Conservation (phyloP, 1,284 basidiomycete genomes). For the Papiliotrema nemorosa region DNA sequence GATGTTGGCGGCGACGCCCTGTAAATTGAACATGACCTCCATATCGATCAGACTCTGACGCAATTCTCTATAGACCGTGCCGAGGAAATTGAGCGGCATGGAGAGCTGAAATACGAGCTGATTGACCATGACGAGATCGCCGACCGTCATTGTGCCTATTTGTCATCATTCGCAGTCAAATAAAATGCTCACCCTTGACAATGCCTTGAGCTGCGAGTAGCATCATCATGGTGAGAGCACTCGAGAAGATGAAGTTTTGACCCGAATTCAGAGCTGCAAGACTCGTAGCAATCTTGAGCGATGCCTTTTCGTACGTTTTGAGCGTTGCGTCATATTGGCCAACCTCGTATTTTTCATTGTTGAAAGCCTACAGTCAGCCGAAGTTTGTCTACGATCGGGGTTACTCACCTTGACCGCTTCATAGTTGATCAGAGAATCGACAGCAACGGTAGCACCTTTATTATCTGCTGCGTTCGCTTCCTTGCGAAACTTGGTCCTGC, state of each 20-base stretch:
- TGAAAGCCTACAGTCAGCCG: slow-evolving; percentile 70
- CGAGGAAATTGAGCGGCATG: slow-evolving; percentile 92
- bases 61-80: slow-evolving; percentile 94
- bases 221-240: slow-evolving; percentile 91
- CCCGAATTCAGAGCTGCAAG: slow-evolving; percentile 92
- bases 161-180: neutral
- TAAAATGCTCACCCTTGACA: slow-evolving; percentile 63
- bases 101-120: slow-evolving; percentile 98
- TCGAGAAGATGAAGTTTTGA: slow-evolving; percentile 93
- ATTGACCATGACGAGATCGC: slow-evolving; percentile 97
- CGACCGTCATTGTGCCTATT: slow-evolving; percentile 92
- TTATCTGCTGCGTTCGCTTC: slow-evolving; percentile 96
- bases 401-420: slow-evolving; percentile 87
- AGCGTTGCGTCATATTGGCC: slow-evolving; percentile 89
- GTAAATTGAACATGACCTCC: slow-evolving; percentile 91
- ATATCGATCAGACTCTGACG: slow-evolving; percentile 94
- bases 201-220: slow-evolving; percentile 93
- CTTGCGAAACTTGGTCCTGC: slow-evolving; percentile 85
- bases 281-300: slow-evolving; percentile 91
- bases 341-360: slow-evolving; percentile 91
- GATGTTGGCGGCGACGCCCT: slow-evolving; percentile 72
- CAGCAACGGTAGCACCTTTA: slow-evolving; percentile 86
- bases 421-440: slow-evolving; percentile 95
- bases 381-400: neutral
- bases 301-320: slow-evolving; percentile 81